Percentiles rank a stretch among this genome's conserved stretches.
phyloP scores from a whole-genome alignment of 78 protist genomes.

The Isochrysis galbana region DNA sequence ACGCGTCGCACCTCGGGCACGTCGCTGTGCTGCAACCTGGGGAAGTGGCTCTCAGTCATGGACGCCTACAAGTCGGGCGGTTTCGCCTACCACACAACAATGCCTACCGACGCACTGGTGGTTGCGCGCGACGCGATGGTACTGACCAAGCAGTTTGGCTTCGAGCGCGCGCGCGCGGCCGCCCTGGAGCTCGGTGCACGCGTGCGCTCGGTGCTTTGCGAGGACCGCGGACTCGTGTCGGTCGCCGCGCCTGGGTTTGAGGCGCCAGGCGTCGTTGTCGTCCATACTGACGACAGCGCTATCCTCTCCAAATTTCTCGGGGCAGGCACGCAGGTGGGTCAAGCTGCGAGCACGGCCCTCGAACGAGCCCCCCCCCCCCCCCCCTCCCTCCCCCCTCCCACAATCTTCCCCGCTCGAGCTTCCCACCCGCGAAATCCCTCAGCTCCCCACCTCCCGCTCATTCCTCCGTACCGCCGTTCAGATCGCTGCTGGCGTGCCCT shows the following conservation, averaged over 20 bases:
- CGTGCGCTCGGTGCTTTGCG: neutral
- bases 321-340: neutral
- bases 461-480: conserved; percentile 22
- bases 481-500: conserved; percentile 65
- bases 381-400: neutral
- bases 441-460: neutral
- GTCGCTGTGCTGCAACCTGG: conserved; percentile 8
- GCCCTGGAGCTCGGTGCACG: neutral
- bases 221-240: neutral
- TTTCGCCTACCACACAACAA: conserved; percentile 52
- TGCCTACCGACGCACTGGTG: conserved; percentile 61
- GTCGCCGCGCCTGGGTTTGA: conserved; percentile 30
- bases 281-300: conserved; percentile 9
- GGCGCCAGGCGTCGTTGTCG: conserved; percentile 55
- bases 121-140: conserved; percentile 5
- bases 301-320: conserved; percentile 2
- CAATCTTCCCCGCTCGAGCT: neutral
- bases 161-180: neutral
- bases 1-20: neutral
- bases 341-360: too few species aligned
- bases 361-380: neutral
- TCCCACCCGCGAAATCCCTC: too few species aligned
- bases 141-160: conserved; percentile 26
- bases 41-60: conserved; percentile 50
- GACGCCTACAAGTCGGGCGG: conserved; percentile 43